phyloP scores from a whole-genome alignment of 345 rosid species.

The Moricandia arvensis region DNA sequence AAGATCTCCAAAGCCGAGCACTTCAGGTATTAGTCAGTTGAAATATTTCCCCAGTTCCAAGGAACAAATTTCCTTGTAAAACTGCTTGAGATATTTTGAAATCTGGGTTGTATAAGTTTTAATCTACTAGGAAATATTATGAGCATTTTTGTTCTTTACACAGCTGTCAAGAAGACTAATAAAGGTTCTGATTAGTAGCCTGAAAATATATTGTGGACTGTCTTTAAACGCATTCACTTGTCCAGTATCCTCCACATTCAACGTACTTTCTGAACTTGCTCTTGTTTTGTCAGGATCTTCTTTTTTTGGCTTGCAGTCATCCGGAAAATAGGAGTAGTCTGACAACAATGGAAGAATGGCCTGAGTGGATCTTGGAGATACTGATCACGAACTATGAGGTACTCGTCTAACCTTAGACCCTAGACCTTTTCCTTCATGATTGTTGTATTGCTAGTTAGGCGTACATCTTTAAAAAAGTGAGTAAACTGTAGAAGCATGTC shows the following conservation, averaged over 20 bases:
- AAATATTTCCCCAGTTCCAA: conserved; percentile 13
- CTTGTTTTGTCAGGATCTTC: conserved; percentile 95
- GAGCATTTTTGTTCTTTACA: conserved; percentile 18
- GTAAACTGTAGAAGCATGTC: conserved; percentile 23
- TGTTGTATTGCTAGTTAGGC: conserved; percentile 12
- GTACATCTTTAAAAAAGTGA: conserved; percentile 9
- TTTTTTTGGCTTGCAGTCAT: conserved; percentile 99
- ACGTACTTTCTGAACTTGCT: conserved; percentile 46
- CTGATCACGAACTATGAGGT: conserved; percentile 93
- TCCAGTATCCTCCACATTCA: conserved; percentile 23
- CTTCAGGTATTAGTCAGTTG: conserved; percentile 66
- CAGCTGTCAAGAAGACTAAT: conserved; percentile 9
- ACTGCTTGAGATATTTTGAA: conserved; percentile 13
- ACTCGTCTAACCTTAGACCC: conserved; percentile 21
- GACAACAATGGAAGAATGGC: conserved; percentile 98
- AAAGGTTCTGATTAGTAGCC: conserved; percentile 6
- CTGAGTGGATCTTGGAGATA: conserved; percentile 97
- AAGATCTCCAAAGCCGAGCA: conserved; percentile 80
- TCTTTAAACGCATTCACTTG: conserved; percentile 15
- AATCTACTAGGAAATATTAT: conserved; percentile 1
- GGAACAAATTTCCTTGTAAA: conserved; percentile 8
- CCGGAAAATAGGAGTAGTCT: conserved; percentile 89
- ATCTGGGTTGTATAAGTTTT: background rate
- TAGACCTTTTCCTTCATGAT: conserved; percentile 8
- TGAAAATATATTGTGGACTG: conserved; percentile 10